Base-by-base conservation (phyloP, 2,329 filamentous ascomycete species). In the Botryotinia convoluta region DNA sequence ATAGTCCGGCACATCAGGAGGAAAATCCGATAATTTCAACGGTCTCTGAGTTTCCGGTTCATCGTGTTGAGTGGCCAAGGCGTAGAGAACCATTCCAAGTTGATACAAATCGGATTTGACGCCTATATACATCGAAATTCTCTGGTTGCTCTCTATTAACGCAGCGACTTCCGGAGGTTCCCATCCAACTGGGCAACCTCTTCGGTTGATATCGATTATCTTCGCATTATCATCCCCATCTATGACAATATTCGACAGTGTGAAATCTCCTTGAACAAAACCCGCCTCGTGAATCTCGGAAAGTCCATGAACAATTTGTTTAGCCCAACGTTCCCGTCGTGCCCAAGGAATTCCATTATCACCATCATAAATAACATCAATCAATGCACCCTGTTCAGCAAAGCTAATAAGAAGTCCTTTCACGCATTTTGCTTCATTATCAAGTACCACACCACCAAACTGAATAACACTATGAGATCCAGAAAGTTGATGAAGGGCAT, bases 121-220 rank as follows among this genome's bases (percentile, higher is more conserved):
- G 20, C 96, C 95, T 80, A 99, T 98, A 80, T 97, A 98, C 91
- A 98, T 97, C 63, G 93, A 92, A 71, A 99, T 95, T 44, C 94
- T 89, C 82, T 98, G 95, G 73, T 93, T 93, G 82, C 91, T 95
- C 76, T 95, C 91, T 74, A 98, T 94, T 72, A 98, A 89, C 9
- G 89, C 88, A 26, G 91, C 92, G 72, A 97, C 92, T 83, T 99
- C 96, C 7, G 96, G 96, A 4, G 96, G 95, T 78, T 99, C 96
- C 96, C 96, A 99, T 37, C 95, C 95, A 7, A 98, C 93, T 0
- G 96, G 96, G 79, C 96, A 99, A n/a, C 96, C 96, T 78, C 96
- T 88, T 72, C 96, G 89, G 83, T 99, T 99, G 84, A 99, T 98
- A 82, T 99, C 96, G 80, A 99, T 99, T 77, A 99, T 98, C 79